Evolutionary conservation across 495 filamentous ascomycete genomes (phyloP).

Genomic region (Evansstolkia leycettana): DNA sequence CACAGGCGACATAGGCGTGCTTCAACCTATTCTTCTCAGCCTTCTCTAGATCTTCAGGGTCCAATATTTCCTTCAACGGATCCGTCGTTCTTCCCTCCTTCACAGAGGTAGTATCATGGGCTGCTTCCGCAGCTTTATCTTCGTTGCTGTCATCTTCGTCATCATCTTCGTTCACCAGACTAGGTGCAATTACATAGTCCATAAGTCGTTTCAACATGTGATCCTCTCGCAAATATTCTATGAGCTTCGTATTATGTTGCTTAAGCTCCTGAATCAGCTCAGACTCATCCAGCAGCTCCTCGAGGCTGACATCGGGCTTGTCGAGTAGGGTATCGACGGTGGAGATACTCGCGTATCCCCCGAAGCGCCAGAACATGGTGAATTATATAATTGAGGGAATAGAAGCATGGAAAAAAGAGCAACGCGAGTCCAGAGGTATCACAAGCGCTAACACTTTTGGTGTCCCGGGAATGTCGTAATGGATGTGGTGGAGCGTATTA

Average conservation of each 20-base stretch:
- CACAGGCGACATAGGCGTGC: constrained; percentile 83
- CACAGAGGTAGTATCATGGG: constrained; percentile 14
- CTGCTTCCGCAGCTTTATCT: constrained; percentile 29
- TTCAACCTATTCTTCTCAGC: constrained; percentile 78
- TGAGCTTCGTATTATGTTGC: constrained; percentile 93
- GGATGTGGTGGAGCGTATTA: constrained; percentile 2
- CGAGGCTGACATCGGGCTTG: constrained; percentile 83
- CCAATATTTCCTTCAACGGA: constrained; percentile 35
- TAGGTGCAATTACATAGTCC: constrained; percentile 78
- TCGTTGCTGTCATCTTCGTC: constrained; percentile 46
- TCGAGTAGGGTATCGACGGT: constrained; percentile 93
- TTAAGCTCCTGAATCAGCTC: constrained; percentile 96
- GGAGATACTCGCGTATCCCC: constrained; percentile 94
- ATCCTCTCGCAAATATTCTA: constrained; percentile 87
- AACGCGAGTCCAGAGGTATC: constrained; percentile 5
- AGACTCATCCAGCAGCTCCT: constrained; percentile 90
- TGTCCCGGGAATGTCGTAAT: constrained; percentile 16
- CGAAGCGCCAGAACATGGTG: constrained; percentile 98
- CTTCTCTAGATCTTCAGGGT: constrained; percentile 53
- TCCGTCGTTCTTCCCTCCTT: constrained; percentile 30
- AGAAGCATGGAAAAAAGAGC: constrained; percentile 25
- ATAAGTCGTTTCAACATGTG: constrained; percentile 77
- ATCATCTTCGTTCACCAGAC: constrained; percentile 51
- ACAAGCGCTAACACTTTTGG: constrained; percentile 8
- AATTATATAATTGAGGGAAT: constrained; percentile 28